Conservation (phyloP, 345 rosid species). For the Chamaenerion angustifolium region DNA sequence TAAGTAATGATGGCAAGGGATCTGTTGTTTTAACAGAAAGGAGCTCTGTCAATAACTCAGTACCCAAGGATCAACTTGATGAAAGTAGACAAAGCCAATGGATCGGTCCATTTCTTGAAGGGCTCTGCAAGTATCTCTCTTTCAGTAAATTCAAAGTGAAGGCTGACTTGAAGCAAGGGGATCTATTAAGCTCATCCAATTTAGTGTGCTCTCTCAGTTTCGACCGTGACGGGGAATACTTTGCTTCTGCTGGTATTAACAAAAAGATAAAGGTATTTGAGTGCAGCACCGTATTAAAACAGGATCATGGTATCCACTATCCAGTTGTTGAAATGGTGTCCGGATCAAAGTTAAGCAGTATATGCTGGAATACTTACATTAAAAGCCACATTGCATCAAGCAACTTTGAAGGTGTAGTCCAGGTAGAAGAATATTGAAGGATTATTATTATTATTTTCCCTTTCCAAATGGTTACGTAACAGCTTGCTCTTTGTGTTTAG, state of each 20-base stretch:
- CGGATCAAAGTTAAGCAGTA: constrained; percentile 70
- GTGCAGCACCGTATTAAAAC: constrained; percentile 48
- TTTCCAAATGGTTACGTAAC: constrained; percentile 4
- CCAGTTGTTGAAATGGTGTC: constrained; percentile 86
- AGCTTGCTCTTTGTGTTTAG: constrained; percentile 16
- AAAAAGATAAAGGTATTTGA: constrained; percentile 93
- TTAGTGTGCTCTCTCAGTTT: constrained; percentile 79
- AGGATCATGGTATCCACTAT: constrained; percentile 68
- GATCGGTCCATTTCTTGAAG: constrained; percentile 94
- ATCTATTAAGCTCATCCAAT: constrained; percentile 74
- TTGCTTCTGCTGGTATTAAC: constrained; percentile 94
- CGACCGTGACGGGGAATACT: constrained; percentile 84
- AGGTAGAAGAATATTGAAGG: constrained; percentile 28
- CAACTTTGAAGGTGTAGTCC: constrained; percentile 93
- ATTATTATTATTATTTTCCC: background rate
- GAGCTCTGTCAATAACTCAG: constrained; percentile 53
- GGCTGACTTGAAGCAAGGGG: constrained; percentile 89
- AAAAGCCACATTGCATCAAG: constrained; percentile 95
- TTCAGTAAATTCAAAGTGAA: constrained; percentile 71
- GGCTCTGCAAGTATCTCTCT: constrained; percentile 79
- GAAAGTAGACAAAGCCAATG: constrained; percentile 51
- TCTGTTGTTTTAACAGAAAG: constrained; percentile 61
- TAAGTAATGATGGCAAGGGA: constrained; percentile 65
- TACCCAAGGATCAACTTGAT: constrained; percentile 27
- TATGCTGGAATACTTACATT: constrained; percentile 88